Percentiles rank a stretch among this genome's conserved stretches.
phyloP scores from a whole-genome alignment of 2,329 filamentous ascomycete genomes.

The Calonectria honghensis region DNA sequence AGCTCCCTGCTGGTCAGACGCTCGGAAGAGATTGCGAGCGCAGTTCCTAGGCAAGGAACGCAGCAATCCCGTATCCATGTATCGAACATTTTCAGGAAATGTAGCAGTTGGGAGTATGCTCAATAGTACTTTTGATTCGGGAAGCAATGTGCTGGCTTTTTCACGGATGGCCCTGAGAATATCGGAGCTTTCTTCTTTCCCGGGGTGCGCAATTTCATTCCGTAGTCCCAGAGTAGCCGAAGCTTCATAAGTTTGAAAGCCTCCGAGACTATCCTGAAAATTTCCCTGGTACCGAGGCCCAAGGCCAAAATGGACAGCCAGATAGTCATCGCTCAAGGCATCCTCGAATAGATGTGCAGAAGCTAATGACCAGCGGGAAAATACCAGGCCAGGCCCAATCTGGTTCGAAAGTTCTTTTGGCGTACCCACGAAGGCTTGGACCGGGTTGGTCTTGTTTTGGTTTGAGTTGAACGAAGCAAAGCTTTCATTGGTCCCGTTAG shows the following conservation, averaged over 20 bases:
- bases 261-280: slow-evolving; percentile 96
- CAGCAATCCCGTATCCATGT: slow-evolving; percentile 85
- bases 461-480: slow-evolving; percentile 81
- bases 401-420: slow-evolving; percentile 89
- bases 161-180: slow-evolving; percentile 91
- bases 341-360: slow-evolving; percentile 93
- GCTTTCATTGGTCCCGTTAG: slow-evolving; percentile 78
- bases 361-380: slow-evolving; percentile 90
- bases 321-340: slow-evolving; percentile 89
- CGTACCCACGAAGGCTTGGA: slow-evolving; percentile 95
- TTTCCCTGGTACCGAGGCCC: slow-evolving; percentile 95
- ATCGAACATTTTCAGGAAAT: slow-evolving; percentile 86
- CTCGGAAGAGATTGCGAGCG: slow-evolving; percentile 73
- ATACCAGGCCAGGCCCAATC: slow-evolving; percentile 82
- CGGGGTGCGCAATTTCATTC: slow-evolving; percentile 92
- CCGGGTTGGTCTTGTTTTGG: slow-evolving; percentile 76
- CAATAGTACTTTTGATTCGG: slow-evolving; percentile 87
- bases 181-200: slow-evolving; percentile 92
- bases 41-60: slow-evolving; percentile 85
- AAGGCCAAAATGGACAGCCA: slow-evolving; percentile 92
- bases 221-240: slow-evolving; percentile 92
- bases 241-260: slow-evolving; percentile 96
- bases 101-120: slow-evolving; percentile 89
- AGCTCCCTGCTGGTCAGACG: slow-evolving; percentile 72
- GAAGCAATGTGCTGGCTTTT: slow-evolving; percentile 87